Evolutionary conservation across 495 filamentous ascomycete species (phyloP).

Genomic region (Cercophora sp.): DNA sequence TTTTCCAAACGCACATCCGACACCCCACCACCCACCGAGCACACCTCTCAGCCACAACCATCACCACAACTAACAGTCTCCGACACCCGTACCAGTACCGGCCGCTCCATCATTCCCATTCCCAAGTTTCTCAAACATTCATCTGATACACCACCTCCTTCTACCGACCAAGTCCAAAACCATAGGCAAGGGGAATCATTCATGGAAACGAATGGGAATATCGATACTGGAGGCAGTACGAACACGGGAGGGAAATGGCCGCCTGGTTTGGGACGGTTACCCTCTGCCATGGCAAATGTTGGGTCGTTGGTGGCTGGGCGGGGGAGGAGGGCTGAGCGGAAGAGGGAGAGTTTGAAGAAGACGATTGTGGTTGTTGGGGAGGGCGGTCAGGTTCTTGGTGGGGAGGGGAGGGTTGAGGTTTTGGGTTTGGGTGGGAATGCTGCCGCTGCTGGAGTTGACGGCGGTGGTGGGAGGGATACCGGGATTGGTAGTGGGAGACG

Average conservation of each 20-base stretch:
- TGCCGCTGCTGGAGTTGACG: too few relatives aligned
- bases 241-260: not conserved
- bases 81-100: too few relatives aligned
- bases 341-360: conserved; percentile 18
- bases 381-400: conserved; percentile 5
- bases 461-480: too few relatives aligned
- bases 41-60: not conserved
- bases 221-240: too few relatives aligned
- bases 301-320: conserved; percentile 1
- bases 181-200: too few relatives aligned
- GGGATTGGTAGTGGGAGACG: too few relatives aligned
- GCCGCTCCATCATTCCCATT: too few relatives aligned
- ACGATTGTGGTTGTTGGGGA: conserved; percentile 14
- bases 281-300: conserved; percentile 7
- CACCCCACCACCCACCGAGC: not conserved
- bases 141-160: too few relatives aligned
- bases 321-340: conserved; percentile 7
- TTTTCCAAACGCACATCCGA: conserved; percentile 1
- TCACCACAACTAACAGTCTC: not conserved
- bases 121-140: too few relatives aligned
- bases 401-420: not conserved
- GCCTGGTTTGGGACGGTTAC: conserved; percentile 1
- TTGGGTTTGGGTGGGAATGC: too few relatives aligned
- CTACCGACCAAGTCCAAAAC: too few relatives aligned
- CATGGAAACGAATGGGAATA: too few relatives aligned